Evolutionary conservation across 2,329 filamentous ascomycete species (phyloP), one percentile per base, ranked within the genome.

Genomic region (Penicillium corylophilum): DNA sequence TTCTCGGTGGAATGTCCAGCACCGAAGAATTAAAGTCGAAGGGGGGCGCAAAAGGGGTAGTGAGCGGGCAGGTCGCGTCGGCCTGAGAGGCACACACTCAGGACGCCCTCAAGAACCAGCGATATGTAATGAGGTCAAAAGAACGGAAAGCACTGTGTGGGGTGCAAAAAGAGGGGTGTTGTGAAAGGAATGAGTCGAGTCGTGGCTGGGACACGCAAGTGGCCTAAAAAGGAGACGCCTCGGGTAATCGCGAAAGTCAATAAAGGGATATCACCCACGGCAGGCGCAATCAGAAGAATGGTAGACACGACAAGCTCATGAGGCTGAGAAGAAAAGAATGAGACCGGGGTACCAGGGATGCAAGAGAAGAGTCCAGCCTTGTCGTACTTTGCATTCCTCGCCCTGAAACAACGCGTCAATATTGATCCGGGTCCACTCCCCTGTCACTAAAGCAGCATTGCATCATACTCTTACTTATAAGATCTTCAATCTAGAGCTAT

Each of bases 381-480:
- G 43, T 38, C 18, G 18, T 20, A 18, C 33, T 22, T 38, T 36
- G 44, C 41, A 50, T 53, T 50, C 31, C 53, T 41, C 44, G 46
- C 42, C 36, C 51, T 55, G 53, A 59, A 55, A 62, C 56, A 54
- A 54, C 63, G 65, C 54, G 56, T 53, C 42, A 67, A 65, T n/a
- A 18, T 63, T 67, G 15, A 44, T 61, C 66, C 66, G 65, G 56
- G 26, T 57, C 62, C 58, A 59, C 62, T 50, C 16, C 12, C 13
- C 16, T 36, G 8, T 20, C 33, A 36, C 3, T 36, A 18, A 20
- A 20, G 20, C 15, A 40, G 9, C 46, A 55, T 57, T 57, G 50
- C 53, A 47, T 57, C 55, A 57, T 48, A n/a, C 24, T 28, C 5
- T 22, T 10, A 18, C 20, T 20, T 38, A 18, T 18, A 38, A 35